Evolutionary conservation across 176 grass and related monocot genomes (phyloP), one percentile per base, ranked within the genome.

Genomic region (Canna indica): DNA sequence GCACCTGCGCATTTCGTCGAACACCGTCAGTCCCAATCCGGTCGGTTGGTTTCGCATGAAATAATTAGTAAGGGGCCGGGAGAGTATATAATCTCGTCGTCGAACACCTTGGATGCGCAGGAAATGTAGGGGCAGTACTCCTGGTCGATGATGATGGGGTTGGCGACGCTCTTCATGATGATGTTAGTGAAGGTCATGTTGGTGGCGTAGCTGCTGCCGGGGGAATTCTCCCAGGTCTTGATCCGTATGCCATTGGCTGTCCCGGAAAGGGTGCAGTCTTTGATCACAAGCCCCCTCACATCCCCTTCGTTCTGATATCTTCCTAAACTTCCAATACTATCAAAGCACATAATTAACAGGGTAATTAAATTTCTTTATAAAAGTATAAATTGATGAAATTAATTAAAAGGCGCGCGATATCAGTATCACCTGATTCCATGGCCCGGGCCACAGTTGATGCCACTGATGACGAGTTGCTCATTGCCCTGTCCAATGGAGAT

Each of bases 381-480:
- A 33, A 32, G 14, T 17, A 35, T n/a, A n/a, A n/a, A n/a, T n/a
- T n/a, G n/a, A n/a, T n/a, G n/a, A n/a, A n/a, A n/a, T n/a, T n/a
- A n/a, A n/a, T 7, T 17, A n/a, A 57, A 26, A 59, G 8, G 4
- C 8, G 8, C 22, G 22, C 4, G 24, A 7, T 59, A 11, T 11
- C 26, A 2, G 12, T 20, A 4, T 8, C 6, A 44, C 32, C 88
- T 96, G 73, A 96, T 88, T 7, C 91, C 91, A 41, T 88, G 91
- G 14, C 91, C 91, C 0, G 91, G 91, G 1, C 91, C 91, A n/a
- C 91, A 96, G 20, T 14, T 67, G 61, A 96, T 72, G 20, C 62
- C 31, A 11, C 5, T 52, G 39, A 96, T 73, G 1, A 0, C 53
- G 3, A 96, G 47, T 13, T 45, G 14, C 1, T 31, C 3, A 70